Base-by-base conservation (phyloP, 139 green algal species). In the Chlorella sp. region DNA sequence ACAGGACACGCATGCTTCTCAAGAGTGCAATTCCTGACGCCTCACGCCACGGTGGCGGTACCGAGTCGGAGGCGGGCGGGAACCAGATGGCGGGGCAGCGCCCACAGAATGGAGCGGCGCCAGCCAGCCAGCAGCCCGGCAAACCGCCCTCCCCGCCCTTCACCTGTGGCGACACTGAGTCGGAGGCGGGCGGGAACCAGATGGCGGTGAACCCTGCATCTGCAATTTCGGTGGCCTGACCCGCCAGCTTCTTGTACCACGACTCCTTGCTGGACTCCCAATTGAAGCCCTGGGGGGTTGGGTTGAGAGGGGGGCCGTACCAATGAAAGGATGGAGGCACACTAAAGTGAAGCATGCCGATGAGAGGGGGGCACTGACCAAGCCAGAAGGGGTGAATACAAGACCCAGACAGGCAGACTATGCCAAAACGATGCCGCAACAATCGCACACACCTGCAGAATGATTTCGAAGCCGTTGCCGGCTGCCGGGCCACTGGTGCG, bases 81-180 rank as follows among this genome's bases (percentile, higher is more conserved):
- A 99, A 86, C 97, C 97, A 99, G 1, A 99, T 78, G 30, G 88
- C 80, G 18, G 96, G n/a, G n/a, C n/a, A n/a, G n/a, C n/a, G n/a
- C n/a, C n/a, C n/a, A n/a, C n/a, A n/a, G n/a, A n/a, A n/a, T n/a
- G n/a, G n/a, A n/a, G n/a, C n/a, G n/a, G n/a, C n/a, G n/a, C n/a
- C n/a, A n/a, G n/a, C n/a, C n/a, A n/a, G 44, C 7, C 44, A 51
- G 44, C 44, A 51, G 44, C 44, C 9, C 6, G 6, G 44, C 44
- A 51, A 9, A 51, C 44, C 44, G 9, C 6, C 44, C 44, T 51
- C 44, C 44, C 44, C 44, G 6, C 44, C 44, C 9, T 51, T 3
- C 68, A 82, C 92, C 89, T 98, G 95, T 17, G 93, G 84, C 32
- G 80, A 93, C 18, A 99, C 97, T 6, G 89, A 94, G 87, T 99